These are phyloP conservation scores for Naganishia sp. DNA, from an alignment of 1,284 basidiomycete genomes.

Conservation along the genomic window DNA sequence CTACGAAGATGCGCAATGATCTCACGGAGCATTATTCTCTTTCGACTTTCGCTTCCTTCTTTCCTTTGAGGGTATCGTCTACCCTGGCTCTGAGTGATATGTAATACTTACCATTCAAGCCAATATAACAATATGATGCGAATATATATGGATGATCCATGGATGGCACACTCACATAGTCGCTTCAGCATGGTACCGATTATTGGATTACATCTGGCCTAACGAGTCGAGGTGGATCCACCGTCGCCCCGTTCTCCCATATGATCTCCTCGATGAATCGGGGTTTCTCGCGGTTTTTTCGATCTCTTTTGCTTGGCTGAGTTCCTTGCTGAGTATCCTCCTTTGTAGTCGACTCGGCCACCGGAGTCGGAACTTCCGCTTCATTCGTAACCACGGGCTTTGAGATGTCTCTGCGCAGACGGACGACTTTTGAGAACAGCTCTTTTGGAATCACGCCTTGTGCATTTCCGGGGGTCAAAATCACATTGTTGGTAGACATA, in stretches of 20 bases:
- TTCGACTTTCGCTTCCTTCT: slow-evolving; percentile 23
- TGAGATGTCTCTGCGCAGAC: slow-evolving; percentile 31
- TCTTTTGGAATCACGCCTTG: slow-evolving; percentile 41
- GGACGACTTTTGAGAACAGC: slow-evolving; percentile 46
- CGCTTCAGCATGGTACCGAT: not conserved
- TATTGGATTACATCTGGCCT: not conserved
- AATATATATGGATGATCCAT: not conserved
- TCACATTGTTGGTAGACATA: slow-evolving; percentile 49
- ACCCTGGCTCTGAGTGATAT: slow-evolving; percentile 1
- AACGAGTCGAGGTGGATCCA: slow-evolving; percentile 31
- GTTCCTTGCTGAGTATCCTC: not conserved
- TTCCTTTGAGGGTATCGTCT: not conserved
- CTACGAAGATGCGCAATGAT: slow-evolving; percentile 17
- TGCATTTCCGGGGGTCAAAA: slow-evolving; percentile 50
- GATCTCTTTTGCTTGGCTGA: slow-evolving; percentile 20
- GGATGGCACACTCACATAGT: not conserved
- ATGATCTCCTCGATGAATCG: slow-evolving; percentile 38
- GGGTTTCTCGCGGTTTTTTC: slow-evolving; percentile 25
- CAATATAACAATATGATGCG: not conserved
- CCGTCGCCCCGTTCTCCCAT: slow-evolving; percentile 45
- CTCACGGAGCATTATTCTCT: not conserved
- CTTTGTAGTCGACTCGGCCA: not conserved
- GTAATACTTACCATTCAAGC: not conserved
- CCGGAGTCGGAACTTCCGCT: not conserved
- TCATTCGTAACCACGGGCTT: not conserved